These are phyloP conservation scores for Hygrophorus pudorinus DNA, from an alignment of 768 basidiomycete genomes.

Conservation along the genomic window DNA sequence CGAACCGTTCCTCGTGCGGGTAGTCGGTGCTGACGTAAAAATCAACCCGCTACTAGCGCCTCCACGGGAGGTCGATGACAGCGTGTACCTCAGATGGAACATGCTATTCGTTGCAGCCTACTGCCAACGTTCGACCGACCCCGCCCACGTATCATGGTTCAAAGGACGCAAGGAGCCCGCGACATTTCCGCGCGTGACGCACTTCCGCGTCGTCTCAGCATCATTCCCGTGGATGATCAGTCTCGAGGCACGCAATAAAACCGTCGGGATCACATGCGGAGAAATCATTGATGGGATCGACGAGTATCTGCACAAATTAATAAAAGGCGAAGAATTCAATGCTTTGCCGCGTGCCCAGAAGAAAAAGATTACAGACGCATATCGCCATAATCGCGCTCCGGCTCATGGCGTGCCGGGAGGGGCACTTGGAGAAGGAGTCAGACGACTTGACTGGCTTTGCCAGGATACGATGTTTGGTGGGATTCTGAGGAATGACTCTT, in stretches of 20 bases:
- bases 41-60: constrained; percentile 58
- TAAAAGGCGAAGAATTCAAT: constrained; percentile 44
- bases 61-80: constrained; percentile 27
- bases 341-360: constrained; percentile 24
- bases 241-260: constrained; percentile 30
- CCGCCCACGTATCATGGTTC: constrained; percentile 52
- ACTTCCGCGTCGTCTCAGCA: constrained; percentile 43
- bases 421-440: constrained; percentile 48
- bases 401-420: constrained; percentile 62
- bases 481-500: constrained; percentile 33
- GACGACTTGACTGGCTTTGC: constrained; percentile 58
- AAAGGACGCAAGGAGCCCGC: constrained; percentile 55
- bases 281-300: constrained; percentile 52
- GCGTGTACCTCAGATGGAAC: constrained; percentile 58
- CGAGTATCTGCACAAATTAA: constrained; percentile 37
- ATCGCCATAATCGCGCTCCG: constrained; percentile 57
- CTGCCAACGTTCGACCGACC: constrained; percentile 55
- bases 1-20: constrained; percentile 42
- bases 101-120: constrained; percentile 57
- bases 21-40: constrained; percentile 35
- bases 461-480: constrained; percentile 56
- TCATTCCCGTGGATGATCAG: constrained; percentile 48
- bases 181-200: constrained; percentile 48
- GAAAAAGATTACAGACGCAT: constrained; percentile 38
- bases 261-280: constrained; percentile 56